A percentile compares a stretch with the other conserved stretches of the same genome.
Conservation (phyloP, 345 rosid genomes). For the Eucalyptus pauciflora region DNA sequence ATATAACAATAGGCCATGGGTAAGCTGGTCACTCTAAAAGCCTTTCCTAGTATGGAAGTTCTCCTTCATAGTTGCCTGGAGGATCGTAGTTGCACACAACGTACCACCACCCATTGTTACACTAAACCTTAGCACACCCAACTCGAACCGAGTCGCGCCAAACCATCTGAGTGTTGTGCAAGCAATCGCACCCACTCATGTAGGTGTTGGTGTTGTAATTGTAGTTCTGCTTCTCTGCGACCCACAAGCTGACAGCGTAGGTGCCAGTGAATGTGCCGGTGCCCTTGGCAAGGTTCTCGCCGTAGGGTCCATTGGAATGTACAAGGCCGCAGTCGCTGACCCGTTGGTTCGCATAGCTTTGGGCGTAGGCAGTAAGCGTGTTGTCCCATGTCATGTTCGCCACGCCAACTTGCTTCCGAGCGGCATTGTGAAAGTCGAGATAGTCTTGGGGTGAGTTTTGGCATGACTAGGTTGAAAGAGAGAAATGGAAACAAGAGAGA, state of each 20-base stretch:
- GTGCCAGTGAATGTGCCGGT: not conserved
- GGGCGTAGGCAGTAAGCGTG: constrained; percentile 4
- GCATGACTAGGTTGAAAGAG: not conserved
- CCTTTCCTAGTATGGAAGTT: not conserved
- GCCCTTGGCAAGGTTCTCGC: constrained; percentile 20
- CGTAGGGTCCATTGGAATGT: constrained; percentile 22
- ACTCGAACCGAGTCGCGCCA: constrained; percentile 3
- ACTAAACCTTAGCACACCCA: constrained; percentile 17
- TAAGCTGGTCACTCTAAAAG: no score
- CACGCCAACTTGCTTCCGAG: constrained; percentile 7
- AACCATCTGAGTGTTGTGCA: constrained; percentile 25
- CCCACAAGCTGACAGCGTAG: constrained; percentile 7
- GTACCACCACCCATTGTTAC: constrained; percentile 4
- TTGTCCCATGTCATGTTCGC: constrained; percentile 3
- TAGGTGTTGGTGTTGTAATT: constrained; percentile 2
- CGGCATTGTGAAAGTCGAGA: constrained; percentile 4
- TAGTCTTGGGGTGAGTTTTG: constrained; percentile 1
- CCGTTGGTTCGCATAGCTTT: not conserved
- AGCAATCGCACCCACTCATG: not conserved
- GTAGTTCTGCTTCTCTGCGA: constrained; percentile 7
- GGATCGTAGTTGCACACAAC: constrained; percentile 6
- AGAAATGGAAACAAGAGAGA: not conserved
- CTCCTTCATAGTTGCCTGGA: not conserved
- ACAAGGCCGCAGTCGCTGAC: not conserved
- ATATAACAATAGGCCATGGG: no score